These are phyloP conservation scores for Plectosphaerella sp. DNA, from an alignment of 2,329 filamentous ascomycete genomes.

Conservation along the genomic window DNA sequence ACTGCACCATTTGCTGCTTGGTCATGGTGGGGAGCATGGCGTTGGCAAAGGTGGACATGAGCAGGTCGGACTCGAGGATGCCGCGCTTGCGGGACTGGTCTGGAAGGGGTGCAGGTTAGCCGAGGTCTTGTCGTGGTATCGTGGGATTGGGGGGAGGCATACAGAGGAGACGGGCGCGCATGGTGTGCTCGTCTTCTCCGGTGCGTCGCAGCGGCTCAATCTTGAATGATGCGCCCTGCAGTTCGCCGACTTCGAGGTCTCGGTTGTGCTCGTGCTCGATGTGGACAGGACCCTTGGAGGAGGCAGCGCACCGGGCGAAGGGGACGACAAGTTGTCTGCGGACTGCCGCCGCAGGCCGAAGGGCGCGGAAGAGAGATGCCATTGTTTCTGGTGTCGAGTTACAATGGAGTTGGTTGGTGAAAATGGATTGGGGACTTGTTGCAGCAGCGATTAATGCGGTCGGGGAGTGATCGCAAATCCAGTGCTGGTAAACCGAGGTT, in stretches of 20 bases:
- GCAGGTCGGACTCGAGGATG: conserved; percentile 90
- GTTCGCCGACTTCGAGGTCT: conserved; percentile 79
- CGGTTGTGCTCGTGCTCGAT: conserved; percentile 9
- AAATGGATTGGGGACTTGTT: no score
- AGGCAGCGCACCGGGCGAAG: background rate
- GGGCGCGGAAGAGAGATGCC: background rate
- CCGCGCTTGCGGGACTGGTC: conserved; percentile 97
- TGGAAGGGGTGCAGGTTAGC: conserved; percentile 27
- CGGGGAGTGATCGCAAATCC: no score
- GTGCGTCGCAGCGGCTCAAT: conserved; percentile 83
- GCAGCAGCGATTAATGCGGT: no score
- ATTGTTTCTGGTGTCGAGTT: background rate
- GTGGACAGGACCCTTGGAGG: conserved; percentile 5
- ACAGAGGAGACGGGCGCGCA: conserved; percentile 77
- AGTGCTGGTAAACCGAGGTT: no score
- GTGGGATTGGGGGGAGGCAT: conserved; percentile 22
- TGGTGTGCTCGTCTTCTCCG: conserved; percentile 81
- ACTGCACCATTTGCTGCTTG: conserved; percentile 68
- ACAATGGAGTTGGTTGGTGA: no score
- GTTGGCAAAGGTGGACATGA: conserved; percentile 93
- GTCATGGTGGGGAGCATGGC: conserved; percentile 72
- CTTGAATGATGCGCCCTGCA: conserved; percentile 80
- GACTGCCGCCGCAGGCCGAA: background rate
- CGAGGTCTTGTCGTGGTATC: conserved; percentile 2
- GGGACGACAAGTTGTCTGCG: background rate